Evolutionary conservation across 2,329 filamentous ascomycete genomes (phyloP), one percentile per base, ranked within the genome.

Genomic region (Epichloe brachyelytri): DNA sequence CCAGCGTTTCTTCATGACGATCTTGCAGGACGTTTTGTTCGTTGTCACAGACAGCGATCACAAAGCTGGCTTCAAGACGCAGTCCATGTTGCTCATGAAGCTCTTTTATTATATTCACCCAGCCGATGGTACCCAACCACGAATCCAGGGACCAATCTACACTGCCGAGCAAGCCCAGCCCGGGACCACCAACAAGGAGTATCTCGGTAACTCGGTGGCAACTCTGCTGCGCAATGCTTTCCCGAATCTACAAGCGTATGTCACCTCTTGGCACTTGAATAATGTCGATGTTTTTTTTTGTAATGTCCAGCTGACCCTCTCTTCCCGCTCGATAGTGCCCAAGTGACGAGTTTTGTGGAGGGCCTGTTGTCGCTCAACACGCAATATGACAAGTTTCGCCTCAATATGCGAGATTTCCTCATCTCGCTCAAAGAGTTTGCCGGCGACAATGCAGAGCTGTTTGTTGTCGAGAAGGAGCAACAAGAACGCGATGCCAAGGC

Each of bases 1-100:
- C 82, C 89, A 94, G 68, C 89, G 90, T 65, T 98, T 97, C 73
- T 98, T 93, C 69, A 83, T 95, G 50, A 83, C 87, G 1, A 97
- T 98, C 58, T 75, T 98, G 48, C 93, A 98, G 69, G 93, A 98
- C 62, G 89, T 98, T 14, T 95, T 98, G 77, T 98, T 96, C 63
- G 93, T 98, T 41, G 79, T 98, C 48, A 97, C 93, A 0, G 93
- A 98, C 64, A 91, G 86, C 54, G 93, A 98, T 61, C 93, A 98
- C 77, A 98, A 98, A 75, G 93, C 93, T 54, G 93, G 93, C 1
- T 98, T 98, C 76, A 98, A 98, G 76, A 93, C 90, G 8, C 93
- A 98, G 71, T 90, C 90, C 3, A 85, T 93, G 79, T 75, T 98
- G 46, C 73, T 98, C 54, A 89, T 93, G 61, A 86, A 90, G 63